Evolutionary conservation across 2,329 filamentous ascomycete genomes (phyloP), one percentile per base, ranked within the genome.

Genomic region (Diplodia scrobiculata): DNA sequence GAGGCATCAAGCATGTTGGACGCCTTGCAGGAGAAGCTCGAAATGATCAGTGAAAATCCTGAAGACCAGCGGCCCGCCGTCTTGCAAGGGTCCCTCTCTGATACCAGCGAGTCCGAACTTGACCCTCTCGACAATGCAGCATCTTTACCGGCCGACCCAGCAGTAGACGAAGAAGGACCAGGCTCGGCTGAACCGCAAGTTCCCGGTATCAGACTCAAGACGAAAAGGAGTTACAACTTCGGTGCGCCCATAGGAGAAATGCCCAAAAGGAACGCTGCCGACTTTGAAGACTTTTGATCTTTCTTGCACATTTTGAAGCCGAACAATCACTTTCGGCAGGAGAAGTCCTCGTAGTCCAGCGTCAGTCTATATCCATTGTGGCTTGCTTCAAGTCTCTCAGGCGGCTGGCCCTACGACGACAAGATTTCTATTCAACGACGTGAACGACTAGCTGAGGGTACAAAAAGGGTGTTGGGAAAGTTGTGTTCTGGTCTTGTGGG

Each of bases 191-290:
- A 59, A 21, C 55, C 55, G 45, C 36, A 54, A 19, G 58, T 77
- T 1, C 75, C 77, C 41, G 76, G 76, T 1, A 73, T 78, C 17
- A 69, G 70, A 10, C 68, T 78, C 17, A 78, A 78, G 68, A 65
- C 60, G 19, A 75, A 73, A 51, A 72, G 73, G 0, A 72, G 69
- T 14, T 70, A 74, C 68, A 77, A 78, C 62, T 72, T 77, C 47
- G 76, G 76, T 1, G 72, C 71, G 2, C 76, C 76, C 0, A 65
- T 78, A 19, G 76, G 76, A 19, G 34, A 51, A 34, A 66, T 66
- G 65, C 65, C 65, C 17, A 66, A 50, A 38, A 62, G 65, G 25
- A 54, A 66, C 48, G 14, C 21, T 7, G 36, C 65, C 2, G 65
- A 66, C 41, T 66, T 66, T 21, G 65, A 66, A 32, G 48, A 29